A percentile compares a stretch with the other conserved stretches of the same genome.
Evolutionary conservation across 2,329 filamentous ascomycete genomes (phyloP).

Genomic region (Stromatinia cepivora): DNA sequence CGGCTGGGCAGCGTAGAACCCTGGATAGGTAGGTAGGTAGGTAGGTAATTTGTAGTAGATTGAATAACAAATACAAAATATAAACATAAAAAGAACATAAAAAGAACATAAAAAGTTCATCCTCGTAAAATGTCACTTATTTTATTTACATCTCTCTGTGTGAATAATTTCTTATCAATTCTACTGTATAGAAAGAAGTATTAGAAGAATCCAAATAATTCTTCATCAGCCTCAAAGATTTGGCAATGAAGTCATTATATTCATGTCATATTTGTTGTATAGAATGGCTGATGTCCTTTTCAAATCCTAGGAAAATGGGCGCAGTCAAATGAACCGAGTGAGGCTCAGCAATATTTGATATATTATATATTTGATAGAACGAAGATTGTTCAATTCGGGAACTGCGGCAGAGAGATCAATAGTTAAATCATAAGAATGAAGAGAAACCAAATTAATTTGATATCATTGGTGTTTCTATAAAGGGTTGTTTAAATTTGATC

Average conservation of each 20-base stretch:
- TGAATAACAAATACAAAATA: neutral
- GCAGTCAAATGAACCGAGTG: neutral
- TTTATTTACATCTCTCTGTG: neutral
- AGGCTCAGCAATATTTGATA: constrained; percentile 15
- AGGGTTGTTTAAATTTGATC: neutral
- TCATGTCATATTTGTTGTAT: neutral
- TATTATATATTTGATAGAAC: neutral
- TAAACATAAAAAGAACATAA: too few relatives aligned
- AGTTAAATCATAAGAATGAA: neutral
- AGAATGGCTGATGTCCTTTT: neutral
- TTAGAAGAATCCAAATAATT: neutral
- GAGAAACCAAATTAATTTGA: neutral
- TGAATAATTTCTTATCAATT: neutral
- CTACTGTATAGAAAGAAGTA: too few relatives aligned
- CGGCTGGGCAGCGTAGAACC: too few relatives aligned
- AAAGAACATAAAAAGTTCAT: too few relatives aligned
- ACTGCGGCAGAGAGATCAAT: constrained; percentile 6
- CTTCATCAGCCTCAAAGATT: constrained; percentile 6
- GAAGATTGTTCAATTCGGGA: neutral
- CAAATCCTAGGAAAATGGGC: constrained; percentile 1
- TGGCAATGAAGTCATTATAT: constrained; percentile 10
- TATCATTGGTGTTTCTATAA: neutral
- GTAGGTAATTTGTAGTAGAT: neutral
- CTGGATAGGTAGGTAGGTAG: too few relatives aligned
- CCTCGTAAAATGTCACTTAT: too few relatives aligned